phyloP scores from a whole-genome alignment of 768 basidiomycete species.

The Boletus rubroflammeus region DNA sequence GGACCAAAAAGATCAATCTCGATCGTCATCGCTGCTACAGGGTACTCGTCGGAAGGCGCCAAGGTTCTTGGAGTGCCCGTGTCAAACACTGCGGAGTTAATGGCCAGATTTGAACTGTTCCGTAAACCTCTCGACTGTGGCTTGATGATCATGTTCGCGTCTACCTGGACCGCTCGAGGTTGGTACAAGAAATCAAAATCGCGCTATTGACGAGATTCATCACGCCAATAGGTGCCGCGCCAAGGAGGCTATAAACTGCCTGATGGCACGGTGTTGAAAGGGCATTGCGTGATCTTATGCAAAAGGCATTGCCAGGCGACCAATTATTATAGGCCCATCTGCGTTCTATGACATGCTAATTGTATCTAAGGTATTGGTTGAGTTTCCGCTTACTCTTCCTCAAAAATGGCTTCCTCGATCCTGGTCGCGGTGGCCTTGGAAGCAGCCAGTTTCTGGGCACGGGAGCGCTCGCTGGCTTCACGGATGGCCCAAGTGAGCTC shows the following conservation, averaged over 20 bases:
- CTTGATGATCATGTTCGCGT: constrained; percentile 31
- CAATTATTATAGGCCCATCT: no score
- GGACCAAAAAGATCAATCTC: constrained; percentile 47
- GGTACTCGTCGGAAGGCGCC: constrained; percentile 16
- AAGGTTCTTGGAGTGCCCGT: constrained; percentile 15
- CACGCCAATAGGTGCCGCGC: constrained; percentile 25
- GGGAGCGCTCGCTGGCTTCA: constrained; percentile 66
- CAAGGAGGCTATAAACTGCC: constrained; percentile 41
- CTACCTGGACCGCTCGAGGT: constrained; percentile 32
- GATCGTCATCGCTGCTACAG: constrained; percentile 39
- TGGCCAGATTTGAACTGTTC: constrained; percentile 50
- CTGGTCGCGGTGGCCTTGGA: constrained; percentile 28
- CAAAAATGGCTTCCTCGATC: constrained; percentile 25
- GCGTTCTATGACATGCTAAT: no score
- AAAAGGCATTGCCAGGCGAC: no score
- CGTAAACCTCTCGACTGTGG: constrained; percentile 38
- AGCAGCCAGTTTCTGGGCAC: constrained; percentile 42
- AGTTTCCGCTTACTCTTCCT: constrained; percentile 22
- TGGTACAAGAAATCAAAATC: constrained; percentile 7
- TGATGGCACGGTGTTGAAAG: constrained; percentile 38
- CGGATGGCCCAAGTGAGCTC: constrained; percentile 95
- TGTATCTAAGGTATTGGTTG: not conserved
- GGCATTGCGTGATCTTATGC: constrained; percentile 5
- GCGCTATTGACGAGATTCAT: not conserved
- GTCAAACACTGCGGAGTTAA: constrained; percentile 44